These are phyloP conservation scores for Verticillium nubilum DNA, from an alignment of 2,329 filamentous ascomycete genomes.

Conservation along the genomic window DNA sequence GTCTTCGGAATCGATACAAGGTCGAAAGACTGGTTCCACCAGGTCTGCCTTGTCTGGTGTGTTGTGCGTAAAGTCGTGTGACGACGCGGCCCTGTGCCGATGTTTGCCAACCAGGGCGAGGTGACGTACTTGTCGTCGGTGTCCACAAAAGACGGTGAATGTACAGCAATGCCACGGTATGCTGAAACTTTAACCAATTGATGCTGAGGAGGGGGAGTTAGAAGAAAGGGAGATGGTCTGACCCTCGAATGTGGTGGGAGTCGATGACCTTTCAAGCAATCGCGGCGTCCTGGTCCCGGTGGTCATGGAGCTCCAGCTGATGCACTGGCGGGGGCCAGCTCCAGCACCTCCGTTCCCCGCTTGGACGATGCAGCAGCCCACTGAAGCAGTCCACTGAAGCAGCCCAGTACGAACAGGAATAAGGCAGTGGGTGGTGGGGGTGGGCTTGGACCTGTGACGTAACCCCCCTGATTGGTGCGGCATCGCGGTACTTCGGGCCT, in stretches of 20 bases:
- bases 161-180: neutral
- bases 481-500: constrained; percentile 10
- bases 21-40: neutral
- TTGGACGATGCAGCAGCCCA: neutral
- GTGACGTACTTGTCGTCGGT: neutral
- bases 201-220: neutral
- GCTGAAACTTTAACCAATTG: neutral
- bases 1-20: neutral
- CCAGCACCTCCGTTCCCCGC: constrained; percentile 1
- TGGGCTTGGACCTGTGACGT: neutral
- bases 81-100: neutral
- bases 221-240: neutral
- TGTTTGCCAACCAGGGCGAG: neutral
- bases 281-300: neutral
- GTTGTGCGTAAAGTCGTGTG: neutral
- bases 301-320: constrained; percentile 2
- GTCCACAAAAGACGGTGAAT: neutral
- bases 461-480: constrained; percentile 9
- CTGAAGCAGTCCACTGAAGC: neutral
- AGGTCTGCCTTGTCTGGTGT: neutral
- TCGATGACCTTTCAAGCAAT: neutral
- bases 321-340: constrained; percentile 4
- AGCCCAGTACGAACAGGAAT: neutral
- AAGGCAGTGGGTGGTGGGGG: neutral
- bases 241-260: neutral